Conservation (phyloP, 805 yeast genomes). For the Tetrapisispora iriomotensis region DNA sequence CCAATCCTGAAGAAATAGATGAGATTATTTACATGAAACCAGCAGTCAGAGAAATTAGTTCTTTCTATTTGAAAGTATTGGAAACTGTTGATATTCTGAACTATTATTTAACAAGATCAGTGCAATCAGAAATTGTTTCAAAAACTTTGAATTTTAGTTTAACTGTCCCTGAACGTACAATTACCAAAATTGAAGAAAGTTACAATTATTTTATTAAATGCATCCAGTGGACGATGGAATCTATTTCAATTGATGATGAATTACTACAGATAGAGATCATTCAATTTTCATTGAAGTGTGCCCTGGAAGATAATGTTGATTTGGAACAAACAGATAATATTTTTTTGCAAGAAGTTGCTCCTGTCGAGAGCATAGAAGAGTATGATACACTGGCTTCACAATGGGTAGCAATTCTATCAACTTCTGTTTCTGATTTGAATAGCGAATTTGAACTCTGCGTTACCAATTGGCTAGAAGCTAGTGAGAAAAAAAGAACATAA, state of each 20-base stretch:
- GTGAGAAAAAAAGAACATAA: neutral
- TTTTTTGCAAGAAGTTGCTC: constrained; percentile 25
- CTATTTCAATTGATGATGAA: constrained; percentile 13
- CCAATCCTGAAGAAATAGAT: neutral
- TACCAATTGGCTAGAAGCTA: constrained; percentile 14
- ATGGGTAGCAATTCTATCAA: neutral
- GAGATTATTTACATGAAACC: neutral
- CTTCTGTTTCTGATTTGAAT: constrained; percentile 5
- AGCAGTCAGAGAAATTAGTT: neutral
- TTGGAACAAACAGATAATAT: constrained; percentile 24
- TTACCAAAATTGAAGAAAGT: constrained; percentile 21
- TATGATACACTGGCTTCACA: constrained; percentile 6
- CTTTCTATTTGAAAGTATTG: constrained; percentile 3
- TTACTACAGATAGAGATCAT: constrained; percentile 22
- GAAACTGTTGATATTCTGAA: constrained; percentile 27
- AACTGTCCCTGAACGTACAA: constrained; percentile 14
- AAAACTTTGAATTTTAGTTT: constrained; percentile 26
- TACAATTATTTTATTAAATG: constrained; percentile 28
- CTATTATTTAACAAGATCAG: constrained; percentile 24
- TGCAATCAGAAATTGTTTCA: constrained; percentile 27
- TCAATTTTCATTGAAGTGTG: constrained; percentile 25
- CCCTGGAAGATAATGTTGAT: constrained; percentile 23
- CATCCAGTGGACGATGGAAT: constrained; percentile 29
- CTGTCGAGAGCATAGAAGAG: constrained; percentile 18
- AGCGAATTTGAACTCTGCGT: constrained; percentile 12